These are phyloP conservation scores for Megacollybia marginata DNA, from an alignment of 768 basidiomycete species.

Conservation along the genomic window DNA sequence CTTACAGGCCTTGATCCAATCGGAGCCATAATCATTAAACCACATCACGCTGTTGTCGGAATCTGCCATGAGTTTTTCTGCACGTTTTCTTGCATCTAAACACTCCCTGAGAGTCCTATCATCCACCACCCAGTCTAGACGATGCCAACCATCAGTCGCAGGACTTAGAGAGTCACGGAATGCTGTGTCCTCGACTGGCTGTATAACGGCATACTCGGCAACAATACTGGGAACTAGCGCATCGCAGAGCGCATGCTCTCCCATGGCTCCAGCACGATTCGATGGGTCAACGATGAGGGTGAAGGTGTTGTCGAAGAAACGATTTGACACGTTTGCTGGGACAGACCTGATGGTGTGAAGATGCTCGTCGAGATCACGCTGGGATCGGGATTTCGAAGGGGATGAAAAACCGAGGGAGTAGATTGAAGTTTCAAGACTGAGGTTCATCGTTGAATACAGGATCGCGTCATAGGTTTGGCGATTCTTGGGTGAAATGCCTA, in stretches of 20 bases:
- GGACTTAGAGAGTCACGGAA: conserved; percentile 4
- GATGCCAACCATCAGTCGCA: conserved; percentile 34
- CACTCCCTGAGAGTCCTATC: conserved; percentile 50
- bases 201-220: conserved; percentile 72
- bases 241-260: conserved; percentile 88
- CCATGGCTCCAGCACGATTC: conserved; percentile 77
- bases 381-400: conserved; percentile 25
- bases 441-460: conserved; percentile 66
- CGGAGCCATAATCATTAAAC: conserved; percentile 76
- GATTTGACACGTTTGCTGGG: conserved; percentile 54
- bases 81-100: conserved; percentile 46
- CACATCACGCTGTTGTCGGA: conserved; percentile 81
- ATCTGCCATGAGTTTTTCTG: conserved; percentile 53
- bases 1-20: conserved; percentile 84
- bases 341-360: conserved; percentile 67
- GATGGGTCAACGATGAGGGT: conserved; percentile 80
- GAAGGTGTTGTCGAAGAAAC: conserved; percentile 88
- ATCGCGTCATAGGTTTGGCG: conserved; percentile 51
- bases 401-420: conserved; percentile 5
- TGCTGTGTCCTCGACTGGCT: conserved; percentile 54
- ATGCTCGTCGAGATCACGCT: conserved; percentile 55
- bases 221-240: conserved; percentile 86
- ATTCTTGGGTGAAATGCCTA: conserved; percentile 63
- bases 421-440: conserved; percentile 77
- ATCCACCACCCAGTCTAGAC: conserved; percentile 73